Evolutionary conservation across 2,329 filamentous ascomycete species (phyloP), one percentile per base, ranked within the genome.

Genomic region (Sclerotinia spermophila): DNA sequence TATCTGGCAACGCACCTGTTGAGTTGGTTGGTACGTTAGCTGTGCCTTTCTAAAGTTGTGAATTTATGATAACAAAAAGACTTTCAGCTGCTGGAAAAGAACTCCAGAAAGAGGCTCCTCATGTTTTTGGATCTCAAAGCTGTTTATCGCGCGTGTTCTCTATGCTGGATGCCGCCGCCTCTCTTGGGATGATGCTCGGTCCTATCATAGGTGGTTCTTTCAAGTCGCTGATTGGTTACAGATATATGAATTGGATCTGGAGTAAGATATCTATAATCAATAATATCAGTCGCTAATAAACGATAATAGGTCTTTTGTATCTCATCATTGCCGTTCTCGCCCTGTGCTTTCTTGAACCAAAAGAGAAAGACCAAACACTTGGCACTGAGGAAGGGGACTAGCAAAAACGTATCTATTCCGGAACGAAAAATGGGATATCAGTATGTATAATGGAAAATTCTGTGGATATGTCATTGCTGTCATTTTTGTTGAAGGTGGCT

Each of bases 181-280:
- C 42, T 21, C 42, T 64, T 17, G 60, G 42, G 17, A 64, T 48
- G 60, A 64, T 24, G 27, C 7, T 48, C 15, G 60, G 60, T 8
- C 60, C 60, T 6, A 24, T 64, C 3, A 64, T 64, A 5, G 60
- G 60, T 11, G 44, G 60, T 64, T 48, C 19, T 2, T 48, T 64
- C 3, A 48, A 48, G 10, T 27, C 4, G 19, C 4, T 64, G 10
- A 24, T 64, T 8, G 42, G 60, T 3, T 64, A 64, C 24, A 13
- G 24, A 64, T 64, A 15, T 24, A 64, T 64, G 60, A 64, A 64
- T 17, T 64, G 27, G 27, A 45, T 17, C 8, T 64, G 60, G 60
- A 35, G 60, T 64, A 48, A 64, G 40, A 27, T 27, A 13, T n/a
- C 24, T 51, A 13, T 15, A 11, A 0, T 6, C 45, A 13, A 3